Conservation (phyloP, 2,329 filamentous ascomycete species). For the Emmonsia crescens region DNA sequence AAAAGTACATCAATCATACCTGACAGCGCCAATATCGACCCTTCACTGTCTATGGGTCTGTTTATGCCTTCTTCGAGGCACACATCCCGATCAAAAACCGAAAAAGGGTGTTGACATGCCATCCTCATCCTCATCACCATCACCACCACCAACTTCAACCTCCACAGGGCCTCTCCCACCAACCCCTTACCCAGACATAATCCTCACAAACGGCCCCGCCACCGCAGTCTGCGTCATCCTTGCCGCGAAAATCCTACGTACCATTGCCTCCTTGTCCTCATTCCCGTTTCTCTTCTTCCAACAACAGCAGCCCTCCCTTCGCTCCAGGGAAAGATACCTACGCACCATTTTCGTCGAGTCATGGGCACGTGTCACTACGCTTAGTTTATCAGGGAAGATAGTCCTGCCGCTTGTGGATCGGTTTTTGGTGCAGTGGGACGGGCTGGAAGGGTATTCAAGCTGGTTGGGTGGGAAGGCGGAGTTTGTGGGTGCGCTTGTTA, state of each 20-base stretch:
- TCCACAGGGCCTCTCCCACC: background rate
- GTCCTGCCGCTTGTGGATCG: constrained; percentile 62
- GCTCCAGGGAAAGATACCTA: constrained; percentile 36
- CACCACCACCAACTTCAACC: constrained; percentile 15
- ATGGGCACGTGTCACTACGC: constrained; percentile 70
- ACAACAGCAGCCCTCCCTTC: background rate
- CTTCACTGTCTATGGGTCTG: constrained; percentile 55
- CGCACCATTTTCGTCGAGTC: constrained; percentile 81
- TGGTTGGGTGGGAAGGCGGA: constrained; percentile 30
- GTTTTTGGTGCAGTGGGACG: constrained; percentile 72
- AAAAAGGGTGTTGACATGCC: background rate
- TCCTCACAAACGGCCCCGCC: constrained; percentile 80
- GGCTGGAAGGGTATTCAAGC: constrained; percentile 41
- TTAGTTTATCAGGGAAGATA: constrained; percentile 77
- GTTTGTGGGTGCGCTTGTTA: constrained; percentile 30
- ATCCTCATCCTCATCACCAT: constrained; percentile 17
- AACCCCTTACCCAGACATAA: constrained; percentile 55
- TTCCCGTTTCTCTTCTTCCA: constrained; percentile 8
- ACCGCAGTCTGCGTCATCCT: constrained; percentile 69
- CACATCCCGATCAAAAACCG: constrained; percentile 23
- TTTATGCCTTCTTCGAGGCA: constrained; percentile 43
- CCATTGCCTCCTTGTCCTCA: constrained; percentile 30
- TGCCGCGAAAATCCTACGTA: constrained; percentile 45
- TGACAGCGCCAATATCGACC: constrained; percentile 60
- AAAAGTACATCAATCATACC: constrained; percentile 67